A percentile compares a stretch with the other conserved stretches of the same genome.
Conservation (phyloP, 495 filamentous ascomycete species). For the Xeromyces bisporus region DNA sequence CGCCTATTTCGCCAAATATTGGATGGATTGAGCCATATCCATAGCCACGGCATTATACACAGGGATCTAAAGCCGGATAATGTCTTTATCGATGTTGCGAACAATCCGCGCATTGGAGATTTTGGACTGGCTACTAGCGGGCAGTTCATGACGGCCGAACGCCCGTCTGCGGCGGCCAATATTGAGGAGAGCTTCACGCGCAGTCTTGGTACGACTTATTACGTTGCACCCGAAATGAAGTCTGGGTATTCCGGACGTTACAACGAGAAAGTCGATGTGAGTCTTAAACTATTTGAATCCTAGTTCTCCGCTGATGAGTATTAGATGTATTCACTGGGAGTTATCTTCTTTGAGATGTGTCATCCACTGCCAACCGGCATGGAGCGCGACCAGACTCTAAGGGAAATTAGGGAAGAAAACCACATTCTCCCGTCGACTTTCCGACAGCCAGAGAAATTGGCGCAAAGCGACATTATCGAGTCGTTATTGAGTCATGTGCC, state of each 20-base stretch:
- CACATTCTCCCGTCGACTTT: slow-evolving; percentile 59
- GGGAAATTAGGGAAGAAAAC: slow-evolving; percentile 48
- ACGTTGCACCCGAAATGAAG: slow-evolving; percentile 84
- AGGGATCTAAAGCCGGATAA: slow-evolving; percentile 98
- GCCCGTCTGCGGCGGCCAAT: slow-evolving; percentile 26
- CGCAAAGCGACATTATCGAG: slow-evolving; percentile 59
- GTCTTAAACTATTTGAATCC: slow-evolving; percentile 12
- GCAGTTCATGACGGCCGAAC: slow-evolving; percentile 43
- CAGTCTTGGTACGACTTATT: slow-evolving; percentile 87
- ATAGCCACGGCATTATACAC: slow-evolving; percentile 82
- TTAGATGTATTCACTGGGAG: slow-evolving; percentile 88
- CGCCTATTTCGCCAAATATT: slow-evolving; percentile 80
- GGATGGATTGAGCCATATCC: slow-evolving; percentile 81
- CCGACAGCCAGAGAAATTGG: slow-evolving; percentile 50
- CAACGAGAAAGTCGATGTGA: slow-evolving; percentile 81
- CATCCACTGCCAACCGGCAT: slow-evolving; percentile 65
- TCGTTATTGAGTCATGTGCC: slow-evolving; percentile 69
- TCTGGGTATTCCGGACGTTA: slow-evolving; percentile 55
- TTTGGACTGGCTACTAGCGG: slow-evolving; percentile 88
- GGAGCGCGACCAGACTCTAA: slow-evolving; percentile 68
- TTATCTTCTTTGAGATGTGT: slow-evolving; percentile 98
- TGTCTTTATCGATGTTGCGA: slow-evolving; percentile 80
- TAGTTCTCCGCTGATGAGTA: neutral
- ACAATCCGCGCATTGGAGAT: slow-evolving; percentile 88
- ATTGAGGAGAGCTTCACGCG: slow-evolving; percentile 50